These are phyloP conservation scores for Remersonia thermophila DNA, from an alignment of 2,329 filamentous ascomycete genomes.

Conservation along the genomic window DNA sequence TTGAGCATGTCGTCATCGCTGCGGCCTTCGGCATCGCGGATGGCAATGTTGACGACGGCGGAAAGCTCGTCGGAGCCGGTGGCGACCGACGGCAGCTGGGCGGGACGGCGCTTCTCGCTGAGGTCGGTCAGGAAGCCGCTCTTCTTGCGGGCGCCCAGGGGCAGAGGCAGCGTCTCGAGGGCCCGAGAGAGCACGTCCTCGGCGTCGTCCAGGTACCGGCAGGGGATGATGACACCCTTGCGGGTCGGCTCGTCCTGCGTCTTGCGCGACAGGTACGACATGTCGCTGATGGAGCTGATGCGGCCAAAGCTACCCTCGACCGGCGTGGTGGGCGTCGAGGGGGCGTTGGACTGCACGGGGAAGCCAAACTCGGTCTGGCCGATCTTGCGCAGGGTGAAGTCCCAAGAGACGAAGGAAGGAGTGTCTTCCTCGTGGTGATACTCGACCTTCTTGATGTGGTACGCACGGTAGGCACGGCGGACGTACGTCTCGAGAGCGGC, in stretches of 20 bases:
- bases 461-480: slow-evolving; percentile 91
- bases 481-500: slow-evolving; percentile 94
- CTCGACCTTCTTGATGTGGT: slow-evolving; percentile 77
- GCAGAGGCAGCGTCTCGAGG: slow-evolving; percentile 66
- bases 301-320: slow-evolving; percentile 58
- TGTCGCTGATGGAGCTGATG: slow-evolving; percentile 89
- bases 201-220: slow-evolving; percentile 85
- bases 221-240: slow-evolving; percentile 89
- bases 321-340: slow-evolving; percentile 73
- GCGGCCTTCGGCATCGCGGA: slow-evolving; percentile 73
- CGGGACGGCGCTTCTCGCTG: slow-evolving; percentile 56
- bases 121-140: slow-evolving; percentile 56
- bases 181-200: slow-evolving; percentile 79
- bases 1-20: slow-evolving; percentile 70
- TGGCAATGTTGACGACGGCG: slow-evolving; percentile 82
- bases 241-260: slow-evolving; percentile 65
- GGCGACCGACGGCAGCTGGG: slow-evolving; percentile 39
- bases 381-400: slow-evolving; percentile 88
- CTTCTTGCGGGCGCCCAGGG: slow-evolving; percentile 40
- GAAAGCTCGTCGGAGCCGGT: slow-evolving; percentile 62
- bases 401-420: slow-evolving; percentile 79
- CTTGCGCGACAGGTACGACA: slow-evolving; percentile 73
- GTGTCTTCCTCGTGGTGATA: slow-evolving; percentile 68
- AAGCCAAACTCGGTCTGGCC: slow-evolving; percentile 83
- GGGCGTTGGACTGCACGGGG: slow-evolving; percentile 64